phyloP scores from a whole-genome alignment of 768 basidiomycete species.

The Tulasnella sp. region DNA sequence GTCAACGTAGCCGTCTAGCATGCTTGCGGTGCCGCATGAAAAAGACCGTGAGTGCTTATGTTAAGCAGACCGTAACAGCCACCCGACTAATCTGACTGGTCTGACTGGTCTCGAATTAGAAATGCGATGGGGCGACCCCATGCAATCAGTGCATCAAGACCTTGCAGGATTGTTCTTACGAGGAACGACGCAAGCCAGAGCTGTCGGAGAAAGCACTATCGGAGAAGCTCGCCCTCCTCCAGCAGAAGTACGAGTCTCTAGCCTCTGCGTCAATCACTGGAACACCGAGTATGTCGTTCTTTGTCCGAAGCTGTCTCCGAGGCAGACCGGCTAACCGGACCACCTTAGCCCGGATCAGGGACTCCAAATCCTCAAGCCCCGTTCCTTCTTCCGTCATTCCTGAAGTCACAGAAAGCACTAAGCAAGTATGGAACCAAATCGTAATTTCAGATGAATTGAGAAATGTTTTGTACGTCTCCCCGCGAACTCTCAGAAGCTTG shows the following conservation, averaged over 20 bases:
- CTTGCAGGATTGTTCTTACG: constrained; percentile 29
- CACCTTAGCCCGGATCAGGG: not conserved
- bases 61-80: not conserved
- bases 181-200: constrained; percentile 24
- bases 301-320: not conserved
- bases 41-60: constrained; percentile 22
- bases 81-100: not conserved
- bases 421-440: constrained; percentile 1
- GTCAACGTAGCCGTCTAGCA: constrained; percentile 25
- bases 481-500: not conserved
- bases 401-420: not conserved
- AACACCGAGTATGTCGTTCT: not conserved
- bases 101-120: not conserved
- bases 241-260: constrained; percentile 18
- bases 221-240: constrained; percentile 26
- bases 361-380: not conserved
- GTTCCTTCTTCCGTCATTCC: constrained; percentile 1
- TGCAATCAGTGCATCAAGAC: constrained; percentile 32
- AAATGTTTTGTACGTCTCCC: constrained; percentile 19
- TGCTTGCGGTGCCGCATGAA: constrained; percentile 26
- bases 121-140: constrained; percentile 29
- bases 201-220: constrained; percentile 26
- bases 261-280: constrained; percentile 17
- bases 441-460: constrained; percentile 21
- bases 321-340: not conserved